Conservation (phyloP, 164 flowering plant species). For the Macadamia tetraphylla region DNA sequence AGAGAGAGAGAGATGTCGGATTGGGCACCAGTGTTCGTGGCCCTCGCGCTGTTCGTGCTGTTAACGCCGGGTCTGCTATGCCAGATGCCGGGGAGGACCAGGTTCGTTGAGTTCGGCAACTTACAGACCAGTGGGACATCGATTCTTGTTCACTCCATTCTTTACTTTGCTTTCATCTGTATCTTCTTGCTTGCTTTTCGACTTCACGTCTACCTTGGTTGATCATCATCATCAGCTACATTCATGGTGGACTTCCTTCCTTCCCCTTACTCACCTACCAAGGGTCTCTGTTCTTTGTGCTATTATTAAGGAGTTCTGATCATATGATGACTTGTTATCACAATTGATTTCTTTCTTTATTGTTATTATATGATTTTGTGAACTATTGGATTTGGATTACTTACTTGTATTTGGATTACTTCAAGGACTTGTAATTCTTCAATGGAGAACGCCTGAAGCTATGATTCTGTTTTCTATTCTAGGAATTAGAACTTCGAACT, state of each 20-base stretch:
- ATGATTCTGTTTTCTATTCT: too few species aligned
- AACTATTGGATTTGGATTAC: too few species aligned
- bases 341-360: too few species aligned
- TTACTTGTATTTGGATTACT: too few species aligned
- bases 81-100: constrained; percentile 20
- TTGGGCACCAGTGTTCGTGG: constrained; percentile 35
- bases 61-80: constrained; percentile 23
- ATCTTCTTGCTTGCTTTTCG: constrained; percentile 24
- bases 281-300: not conserved
- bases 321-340: too few species aligned
- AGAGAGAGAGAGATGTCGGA: constrained; percentile 21
- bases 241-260: too few species aligned
- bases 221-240: not conserved
- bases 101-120: constrained; percentile 24
- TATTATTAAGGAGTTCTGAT: too few species aligned
- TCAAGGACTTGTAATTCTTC: too few species aligned
- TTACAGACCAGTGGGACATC: constrained; percentile 29
- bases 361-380: too few species aligned
- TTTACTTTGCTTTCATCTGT: constrained; percentile 19
- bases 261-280: too few species aligned
- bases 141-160: constrained; percentile 20
- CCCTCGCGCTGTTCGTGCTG: constrained; percentile 28
- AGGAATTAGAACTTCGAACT: too few species aligned
- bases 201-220: constrained; percentile 50
- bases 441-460: too few species aligned